A percentile compares a stretch with the other conserved stretches of the same genome.
These are phyloP conservation scores for Debaryomyces castellii DNA, from an alignment of 805 yeast genomes.

Conservation along the genomic window DNA sequence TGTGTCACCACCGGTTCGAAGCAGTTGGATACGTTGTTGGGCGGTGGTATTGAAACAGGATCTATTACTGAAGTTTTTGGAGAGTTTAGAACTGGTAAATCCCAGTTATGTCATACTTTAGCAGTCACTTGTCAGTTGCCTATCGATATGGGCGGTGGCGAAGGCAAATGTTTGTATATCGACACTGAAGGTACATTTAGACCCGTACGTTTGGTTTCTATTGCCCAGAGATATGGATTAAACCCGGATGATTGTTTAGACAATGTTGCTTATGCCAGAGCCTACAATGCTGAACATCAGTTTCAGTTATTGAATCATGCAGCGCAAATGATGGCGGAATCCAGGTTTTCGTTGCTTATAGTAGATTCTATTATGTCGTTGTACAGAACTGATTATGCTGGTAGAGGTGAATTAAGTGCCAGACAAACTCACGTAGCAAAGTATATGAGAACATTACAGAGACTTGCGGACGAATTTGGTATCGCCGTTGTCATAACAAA, in stretches of 20 bases:
- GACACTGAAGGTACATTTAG: constrained; percentile 98
- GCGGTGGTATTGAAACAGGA: constrained; percentile 98
- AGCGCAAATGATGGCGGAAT: constrained; percentile 93
- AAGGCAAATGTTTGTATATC: constrained; percentile 92
- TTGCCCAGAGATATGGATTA: constrained; percentile 87
- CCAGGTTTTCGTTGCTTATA: constrained; percentile 83
- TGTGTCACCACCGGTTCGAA: constrained; percentile 95
- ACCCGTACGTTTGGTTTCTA: constrained; percentile 84
- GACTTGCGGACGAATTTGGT: constrained; percentile 96
- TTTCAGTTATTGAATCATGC: constrained; percentile 82
- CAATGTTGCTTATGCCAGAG: constrained; percentile 96
- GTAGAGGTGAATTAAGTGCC: constrained; percentile 94
- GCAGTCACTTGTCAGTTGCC: constrained; percentile 97
- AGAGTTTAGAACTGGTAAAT: constrained; percentile 96
- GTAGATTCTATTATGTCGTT: constrained; percentile 98
- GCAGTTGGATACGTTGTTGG: constrained; percentile 85
- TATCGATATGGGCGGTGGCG: constrained; percentile 97
- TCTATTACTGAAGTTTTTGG: constrained; percentile 96
- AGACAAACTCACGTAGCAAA: constrained; percentile 93
- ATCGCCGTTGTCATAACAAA: constrained; percentile 90
- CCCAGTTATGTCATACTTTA: constrained; percentile 93
- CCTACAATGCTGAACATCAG: constrained; percentile 96
- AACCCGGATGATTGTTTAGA: constrained; percentile 93
- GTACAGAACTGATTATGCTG: constrained; percentile 91
- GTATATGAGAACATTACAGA: constrained; percentile 85